A percentile compares a stretch with the other conserved stretches of the same genome.
Conservation (phyloP, 352 stramenopile genomes). For the Phytophthora tentaculata region DNA sequence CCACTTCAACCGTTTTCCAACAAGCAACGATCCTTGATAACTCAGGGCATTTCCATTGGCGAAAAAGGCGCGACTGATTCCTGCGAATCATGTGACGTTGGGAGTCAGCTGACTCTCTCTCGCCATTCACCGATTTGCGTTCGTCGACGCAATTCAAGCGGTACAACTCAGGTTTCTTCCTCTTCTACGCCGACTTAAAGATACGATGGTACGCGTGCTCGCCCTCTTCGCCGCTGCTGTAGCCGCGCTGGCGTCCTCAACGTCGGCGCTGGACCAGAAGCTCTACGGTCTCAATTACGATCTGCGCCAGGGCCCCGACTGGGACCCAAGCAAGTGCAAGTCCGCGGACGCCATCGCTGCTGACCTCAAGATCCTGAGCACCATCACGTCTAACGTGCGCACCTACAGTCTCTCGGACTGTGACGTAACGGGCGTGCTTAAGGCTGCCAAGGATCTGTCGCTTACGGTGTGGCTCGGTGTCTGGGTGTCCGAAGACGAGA, state of each 20-base stretch:
- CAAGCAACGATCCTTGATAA: too few species aligned
- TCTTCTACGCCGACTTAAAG: background rate
- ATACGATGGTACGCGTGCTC: slow-evolving; percentile 35
- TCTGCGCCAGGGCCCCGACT: slow-evolving; percentile 79
- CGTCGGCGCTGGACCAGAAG: slow-evolving; percentile 69
- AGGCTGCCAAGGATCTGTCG: slow-evolving; percentile 62
- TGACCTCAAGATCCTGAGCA: slow-evolving; percentile 73
- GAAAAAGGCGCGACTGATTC: slow-evolving; percentile 18
- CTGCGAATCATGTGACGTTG: slow-evolving; percentile 16
- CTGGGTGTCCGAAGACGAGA: slow-evolving; percentile 75
- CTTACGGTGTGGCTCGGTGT: slow-evolving; percentile 85
- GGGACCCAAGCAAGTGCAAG: slow-evolving; percentile 84
- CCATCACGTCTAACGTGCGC: slow-evolving; percentile 76
- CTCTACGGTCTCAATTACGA: slow-evolving; percentile 89
- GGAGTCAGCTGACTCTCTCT: slow-evolving; percentile 20
- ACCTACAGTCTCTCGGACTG: slow-evolving; percentile 85
- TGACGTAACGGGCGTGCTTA: slow-evolving; percentile 75
- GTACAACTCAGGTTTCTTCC: slow-evolving; percentile 19
- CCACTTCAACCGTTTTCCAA: too few species aligned
- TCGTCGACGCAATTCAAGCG: slow-evolving; percentile 2
- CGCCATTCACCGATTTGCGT: slow-evolving; percentile 36
- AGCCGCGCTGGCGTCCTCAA: slow-evolving; percentile 39
- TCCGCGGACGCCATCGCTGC: slow-evolving; percentile 57
- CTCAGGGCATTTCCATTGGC: slow-evolving; percentile 11
- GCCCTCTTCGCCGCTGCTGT: slow-evolving; percentile 33